Evolutionary conservation across 208 protist genomes (phyloP).

Genomic region (Trypanosoma vivax): DNA sequence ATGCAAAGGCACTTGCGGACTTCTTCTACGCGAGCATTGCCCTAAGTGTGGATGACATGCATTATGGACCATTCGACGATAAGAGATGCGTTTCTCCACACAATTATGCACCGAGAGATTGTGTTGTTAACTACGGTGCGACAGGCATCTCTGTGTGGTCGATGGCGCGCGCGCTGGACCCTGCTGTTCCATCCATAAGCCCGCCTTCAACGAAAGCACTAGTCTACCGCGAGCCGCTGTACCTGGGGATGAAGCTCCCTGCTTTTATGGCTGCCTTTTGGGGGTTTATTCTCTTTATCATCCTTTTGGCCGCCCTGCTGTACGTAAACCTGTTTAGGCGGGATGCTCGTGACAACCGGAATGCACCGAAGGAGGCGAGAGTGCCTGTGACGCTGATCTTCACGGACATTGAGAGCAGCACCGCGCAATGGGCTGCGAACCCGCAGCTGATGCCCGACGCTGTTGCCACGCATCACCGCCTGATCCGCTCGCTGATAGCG

Average conservation of each 20-base stretch:
- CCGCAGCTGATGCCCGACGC: constrained; percentile 53
- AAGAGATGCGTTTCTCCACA: neutral
- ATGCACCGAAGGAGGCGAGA: neutral
- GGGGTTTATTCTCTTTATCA: constrained; percentile 23
- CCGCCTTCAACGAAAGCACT: constrained; percentile 17
- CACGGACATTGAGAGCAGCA: constrained; percentile 31
- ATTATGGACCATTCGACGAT: constrained; percentile 11
- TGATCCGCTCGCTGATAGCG: constrained; percentile 49
- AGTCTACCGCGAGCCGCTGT: constrained; percentile 7
- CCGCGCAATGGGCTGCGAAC: constrained; percentile 51
- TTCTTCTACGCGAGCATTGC: constrained; percentile 13
- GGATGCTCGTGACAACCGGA: neutral
- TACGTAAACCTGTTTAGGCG: constrained; percentile 58
- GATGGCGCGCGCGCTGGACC: constrained; percentile 19
- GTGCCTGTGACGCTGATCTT: neutral
- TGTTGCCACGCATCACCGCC: constrained; percentile 48
- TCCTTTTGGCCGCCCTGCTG: constrained; percentile 36
- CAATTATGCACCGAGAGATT: constrained; percentile 27
- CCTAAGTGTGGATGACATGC: constrained; percentile 12
- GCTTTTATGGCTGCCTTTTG: constrained; percentile 17
- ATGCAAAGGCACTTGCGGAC: neutral
- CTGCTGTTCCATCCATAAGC: neutral
- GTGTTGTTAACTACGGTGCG: constrained; percentile 17
- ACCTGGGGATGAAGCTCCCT: neutral
- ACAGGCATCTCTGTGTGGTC: constrained; percentile 4